A percentile compares a stretch with the other conserved stretches of the same genome.
Conservation (phyloP, 768 basidiomycete genomes). For the Infundibulicybe gibba region DNA sequence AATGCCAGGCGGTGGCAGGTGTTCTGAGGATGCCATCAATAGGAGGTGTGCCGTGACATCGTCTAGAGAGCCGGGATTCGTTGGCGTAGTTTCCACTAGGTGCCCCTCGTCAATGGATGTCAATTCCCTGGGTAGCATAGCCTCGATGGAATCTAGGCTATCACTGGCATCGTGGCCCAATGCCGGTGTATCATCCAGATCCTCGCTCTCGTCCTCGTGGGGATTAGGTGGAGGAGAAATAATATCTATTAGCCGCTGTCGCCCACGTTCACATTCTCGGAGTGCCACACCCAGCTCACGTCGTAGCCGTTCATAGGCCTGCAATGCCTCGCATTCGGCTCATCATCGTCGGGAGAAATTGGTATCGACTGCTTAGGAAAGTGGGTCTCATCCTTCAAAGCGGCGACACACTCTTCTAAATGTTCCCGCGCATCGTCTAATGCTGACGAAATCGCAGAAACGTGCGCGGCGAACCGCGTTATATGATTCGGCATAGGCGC, state of each 20-base stretch:
- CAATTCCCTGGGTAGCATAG: slow-evolving; percentile 29
- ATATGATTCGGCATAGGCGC: slow-evolving; percentile 74
- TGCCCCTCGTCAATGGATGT: slow-evolving; percentile 13
- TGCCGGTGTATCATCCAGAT: slow-evolving; percentile 45
- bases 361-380: neutral
- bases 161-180: slow-evolving; percentile 53
- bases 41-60: slow-evolving; percentile 58
- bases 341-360: slow-evolving; percentile 14
- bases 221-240: slow-evolving; percentile 38
- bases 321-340: slow-evolving; percentile 46
- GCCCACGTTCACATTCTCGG: slow-evolving; percentile 79
- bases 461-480: slow-evolving; percentile 67
- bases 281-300: slow-evolving; percentile 75
- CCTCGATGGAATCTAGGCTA: slow-evolving; percentile 48
- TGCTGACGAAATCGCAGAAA: slow-evolving; percentile 65
- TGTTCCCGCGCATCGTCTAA: slow-evolving; percentile 70
- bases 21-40: slow-evolving; percentile 42
- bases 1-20: slow-evolving; percentile 61
- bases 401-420: slow-evolving; percentile 56
- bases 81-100: slow-evolving; percentile 19
- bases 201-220: slow-evolving; percentile 34
- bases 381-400: slow-evolving; percentile 42
- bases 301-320: slow-evolving; percentile 72
- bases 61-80: slow-evolving; percentile 32
- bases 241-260: slow-evolving; percentile 57